Evolutionary conservation across 345 rosid genomes (phyloP).

Genomic region (Cardamine occulta): DNA sequence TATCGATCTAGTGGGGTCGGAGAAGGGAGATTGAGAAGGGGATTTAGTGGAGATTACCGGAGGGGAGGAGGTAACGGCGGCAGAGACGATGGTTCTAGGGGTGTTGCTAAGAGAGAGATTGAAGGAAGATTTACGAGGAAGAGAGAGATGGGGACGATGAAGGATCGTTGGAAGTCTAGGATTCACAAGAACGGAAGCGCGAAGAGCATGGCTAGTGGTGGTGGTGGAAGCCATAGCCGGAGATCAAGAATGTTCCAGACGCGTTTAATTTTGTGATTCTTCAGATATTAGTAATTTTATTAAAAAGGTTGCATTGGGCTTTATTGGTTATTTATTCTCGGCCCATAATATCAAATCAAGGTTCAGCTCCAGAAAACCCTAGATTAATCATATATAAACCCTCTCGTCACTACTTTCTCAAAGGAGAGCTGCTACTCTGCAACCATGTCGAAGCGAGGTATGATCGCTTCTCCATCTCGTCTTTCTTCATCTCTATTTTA

Average conservation of each 20-base stretch:
- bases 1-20: conserved; percentile 53
- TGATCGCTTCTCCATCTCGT: not conserved
- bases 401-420: conserved; percentile 16
- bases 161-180: not conserved
- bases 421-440: conserved; percentile 41
- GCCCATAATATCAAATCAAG: conserved; percentile 26
- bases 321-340: not conserved
- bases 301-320: not conserved
- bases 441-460: conserved; percentile 55
- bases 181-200: conserved; percentile 8
- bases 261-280: not conserved
- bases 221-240: conserved; percentile 23
- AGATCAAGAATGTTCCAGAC: not conserved
- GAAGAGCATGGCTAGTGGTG: conserved; percentile 32
- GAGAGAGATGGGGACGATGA: conserved; percentile 11
- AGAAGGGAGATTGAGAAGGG: conserved; percentile 32
- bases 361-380: conserved; percentile 34
- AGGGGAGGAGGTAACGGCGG: conserved; percentile 40
- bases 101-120: conserved; percentile 24
- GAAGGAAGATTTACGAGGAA: conserved; percentile 24
- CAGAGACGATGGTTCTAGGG: conserved; percentile 31
- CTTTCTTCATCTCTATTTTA: not conserved
- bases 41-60: conserved; percentile 4
- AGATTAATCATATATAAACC: conserved; percentile 28
- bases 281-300: not conserved